Evolutionary conservation across 2,329 filamentous ascomycete species (phyloP), one percentile per base, ranked within the genome.

Genomic region (Elsinoe arachidis): DNA sequence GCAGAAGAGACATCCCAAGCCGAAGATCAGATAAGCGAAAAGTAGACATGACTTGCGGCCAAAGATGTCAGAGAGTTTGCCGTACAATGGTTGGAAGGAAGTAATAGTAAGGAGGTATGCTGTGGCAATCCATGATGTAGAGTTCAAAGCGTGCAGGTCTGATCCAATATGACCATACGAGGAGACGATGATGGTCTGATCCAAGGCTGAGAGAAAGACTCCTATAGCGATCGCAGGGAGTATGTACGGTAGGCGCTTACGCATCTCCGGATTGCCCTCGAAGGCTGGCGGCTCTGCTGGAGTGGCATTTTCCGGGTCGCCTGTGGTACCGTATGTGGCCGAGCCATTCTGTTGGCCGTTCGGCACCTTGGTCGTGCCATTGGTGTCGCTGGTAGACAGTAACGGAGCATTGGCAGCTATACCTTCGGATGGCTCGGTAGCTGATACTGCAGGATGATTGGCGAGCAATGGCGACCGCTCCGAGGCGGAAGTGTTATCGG

Each of bases 81-180:
- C 86, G 62, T 86, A 90, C 0, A 90, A 72, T 1, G 87, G 87
- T 67, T 91, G 87, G 63, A 86, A 88, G 19, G 84, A 84, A 2
- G 86, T 88, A 54, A 88, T 72, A 1, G 87, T 88, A 55, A 91
- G 76, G 64, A 90, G 86, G 68, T 91, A 87, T 9, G 78, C 78
- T 23, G 81, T 83, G 26, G 86, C 86, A 59, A 90, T 85, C 87
- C 87, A 90, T 55, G 82, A 86, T 3, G 86, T 89, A 62, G 81
- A 81, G 66, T 86, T 88, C 55, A 92, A 76, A 1, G 87, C 86
- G 54, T 87, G 77, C 26, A 92, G 73, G 61, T 91, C 88, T 58
- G 80, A 88, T 10, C 87, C 87, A 64, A 92, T 91, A 61, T 80
- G 82, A 52, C 85, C 86, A 69, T 90, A 90, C n/a, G 80, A 84